Evolutionary conservation across 1,284 basidiomycete genomes (phyloP).

Genomic region (Pseudozyma pruni): DNA sequence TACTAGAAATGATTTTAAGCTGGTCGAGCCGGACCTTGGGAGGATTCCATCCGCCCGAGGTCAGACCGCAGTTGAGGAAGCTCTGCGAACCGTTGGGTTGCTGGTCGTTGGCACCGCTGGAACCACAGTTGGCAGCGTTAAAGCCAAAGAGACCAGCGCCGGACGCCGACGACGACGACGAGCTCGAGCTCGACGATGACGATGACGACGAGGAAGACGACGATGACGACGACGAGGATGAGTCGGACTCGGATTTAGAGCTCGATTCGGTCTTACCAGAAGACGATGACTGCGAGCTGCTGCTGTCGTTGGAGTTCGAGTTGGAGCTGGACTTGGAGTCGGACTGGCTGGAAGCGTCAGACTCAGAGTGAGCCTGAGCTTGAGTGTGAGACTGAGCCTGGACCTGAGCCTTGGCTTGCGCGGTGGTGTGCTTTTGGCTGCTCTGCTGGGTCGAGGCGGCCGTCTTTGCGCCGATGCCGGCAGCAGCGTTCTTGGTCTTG

Average conservation of each 20-base stretch:
- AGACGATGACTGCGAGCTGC: constrained; percentile 13
- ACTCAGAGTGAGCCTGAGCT: constrained; percentile 14
- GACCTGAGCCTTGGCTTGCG: constrained; percentile 2
- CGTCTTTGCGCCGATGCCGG: constrained; percentile 10
- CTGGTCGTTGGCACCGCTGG: constrained; percentile 29
- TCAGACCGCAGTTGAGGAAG: constrained; percentile 61
- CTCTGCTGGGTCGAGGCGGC: constrained; percentile 20
- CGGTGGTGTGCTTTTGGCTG: not conserved
- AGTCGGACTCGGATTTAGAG: constrained; percentile 2
- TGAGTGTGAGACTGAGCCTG: constrained; percentile 1
- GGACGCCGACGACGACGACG: constrained; percentile 17
- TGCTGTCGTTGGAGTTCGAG: constrained; percentile 3
- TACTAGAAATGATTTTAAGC: constrained; percentile 43
- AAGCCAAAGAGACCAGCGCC: constrained; percentile 42
- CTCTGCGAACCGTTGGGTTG: constrained; percentile 53
- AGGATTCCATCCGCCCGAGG: constrained; percentile 48
- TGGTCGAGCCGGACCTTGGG: constrained; percentile 46
- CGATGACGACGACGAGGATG: constrained; percentile 16
- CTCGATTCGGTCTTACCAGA: constrained; percentile 16
- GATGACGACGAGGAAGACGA: constrained; percentile 10
- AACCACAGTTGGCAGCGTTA: constrained; percentile 26
- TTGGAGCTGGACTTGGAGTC: constrained; percentile 6
- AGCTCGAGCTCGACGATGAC: constrained; percentile 8
- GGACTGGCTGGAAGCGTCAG: constrained; percentile 8
- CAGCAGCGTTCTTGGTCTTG: constrained; percentile 25